A percentile compares a stretch with the other conserved stretches of the same genome.
Conservation (phyloP, 163 green algal genomes). For the Chlamydomonas reinhardtii region DNA sequence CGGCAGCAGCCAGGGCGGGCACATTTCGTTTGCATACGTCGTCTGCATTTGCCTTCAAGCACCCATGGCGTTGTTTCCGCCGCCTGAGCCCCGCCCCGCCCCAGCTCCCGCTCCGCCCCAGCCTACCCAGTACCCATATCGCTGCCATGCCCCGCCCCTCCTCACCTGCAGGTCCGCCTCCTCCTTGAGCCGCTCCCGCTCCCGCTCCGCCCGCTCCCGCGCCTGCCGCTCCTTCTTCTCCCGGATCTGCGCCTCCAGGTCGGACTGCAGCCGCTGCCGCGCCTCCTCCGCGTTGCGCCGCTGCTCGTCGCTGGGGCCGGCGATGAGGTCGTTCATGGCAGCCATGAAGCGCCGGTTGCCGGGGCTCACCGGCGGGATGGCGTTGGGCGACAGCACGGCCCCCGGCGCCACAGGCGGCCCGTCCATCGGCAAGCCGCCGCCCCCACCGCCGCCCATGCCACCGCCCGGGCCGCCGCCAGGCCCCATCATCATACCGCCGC, state of each 20-base stretch:
- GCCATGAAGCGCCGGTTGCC: conserved; percentile 61
- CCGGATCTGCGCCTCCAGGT: conserved; percentile 63
- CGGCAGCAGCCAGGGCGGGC: too few species aligned
- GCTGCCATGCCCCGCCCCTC: background rate
- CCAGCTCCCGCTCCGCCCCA: too few species aligned
- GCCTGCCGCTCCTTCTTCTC: conserved; percentile 51
- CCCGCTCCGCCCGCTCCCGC: conserved; percentile 31
- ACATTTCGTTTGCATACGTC: too few species aligned
- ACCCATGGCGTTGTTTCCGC: too few species aligned
- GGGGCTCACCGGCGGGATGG: conserved; percentile 31
- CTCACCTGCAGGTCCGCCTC: conserved; percentile 32
- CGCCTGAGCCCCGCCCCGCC: too few species aligned
- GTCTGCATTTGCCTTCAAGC: too few species aligned
- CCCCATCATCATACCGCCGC: background rate
- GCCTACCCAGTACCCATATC: background rate
- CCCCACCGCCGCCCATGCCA: background rate
- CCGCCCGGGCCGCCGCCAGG: background rate
- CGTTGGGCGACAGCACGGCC: conserved; percentile 5
- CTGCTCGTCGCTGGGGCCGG: conserved; percentile 63
- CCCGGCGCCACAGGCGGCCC: background rate
- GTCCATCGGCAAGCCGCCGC: background rate
- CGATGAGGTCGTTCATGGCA: conserved; percentile 60
- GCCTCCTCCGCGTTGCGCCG: conserved; percentile 46
- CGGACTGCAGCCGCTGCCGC: conserved; percentile 55
- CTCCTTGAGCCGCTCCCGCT: conserved; percentile 44